Conservation (phyloP, 495 filamentous ascomycete genomes). For the Neurospora sp. region DNA sequence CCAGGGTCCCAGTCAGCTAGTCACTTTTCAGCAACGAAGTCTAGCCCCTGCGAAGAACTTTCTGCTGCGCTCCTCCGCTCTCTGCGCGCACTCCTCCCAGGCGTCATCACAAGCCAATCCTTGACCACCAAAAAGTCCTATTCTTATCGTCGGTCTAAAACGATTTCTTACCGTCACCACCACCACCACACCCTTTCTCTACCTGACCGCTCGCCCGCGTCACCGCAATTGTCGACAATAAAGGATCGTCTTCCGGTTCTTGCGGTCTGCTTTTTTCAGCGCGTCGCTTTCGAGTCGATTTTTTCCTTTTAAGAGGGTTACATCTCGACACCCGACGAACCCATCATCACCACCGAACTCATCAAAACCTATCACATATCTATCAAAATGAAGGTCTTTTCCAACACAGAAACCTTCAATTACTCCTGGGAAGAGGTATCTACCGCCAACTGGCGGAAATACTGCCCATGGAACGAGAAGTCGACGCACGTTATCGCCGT, state of each 20-base stretch:
- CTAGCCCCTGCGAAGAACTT: neutral
- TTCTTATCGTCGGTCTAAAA: neutral
- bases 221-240: neutral
- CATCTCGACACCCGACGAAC: neutral
- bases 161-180: neutral
- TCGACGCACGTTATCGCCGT: conserved; percentile 88
- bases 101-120: neutral
- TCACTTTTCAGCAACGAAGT: neutral
- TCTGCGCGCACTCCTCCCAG: neutral
- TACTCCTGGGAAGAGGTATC: conserved; percentile 98
- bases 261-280: neutral
- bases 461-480: conserved; percentile 96
- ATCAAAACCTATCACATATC: neutral
- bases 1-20: neutral
- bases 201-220: neutral
- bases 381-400: conserved; percentile 85
- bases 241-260: neutral
- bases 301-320: neutral
- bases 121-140: neutral
- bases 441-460: conserved; percentile 98
- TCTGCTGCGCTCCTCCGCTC: neutral
- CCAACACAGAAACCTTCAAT: conserved; percentile 75
- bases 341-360: neutral
- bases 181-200: neutral
- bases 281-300: neutral